Conservation (phyloP, 2,329 filamentous ascomycete species). For the Penicillium sp. region DNA sequence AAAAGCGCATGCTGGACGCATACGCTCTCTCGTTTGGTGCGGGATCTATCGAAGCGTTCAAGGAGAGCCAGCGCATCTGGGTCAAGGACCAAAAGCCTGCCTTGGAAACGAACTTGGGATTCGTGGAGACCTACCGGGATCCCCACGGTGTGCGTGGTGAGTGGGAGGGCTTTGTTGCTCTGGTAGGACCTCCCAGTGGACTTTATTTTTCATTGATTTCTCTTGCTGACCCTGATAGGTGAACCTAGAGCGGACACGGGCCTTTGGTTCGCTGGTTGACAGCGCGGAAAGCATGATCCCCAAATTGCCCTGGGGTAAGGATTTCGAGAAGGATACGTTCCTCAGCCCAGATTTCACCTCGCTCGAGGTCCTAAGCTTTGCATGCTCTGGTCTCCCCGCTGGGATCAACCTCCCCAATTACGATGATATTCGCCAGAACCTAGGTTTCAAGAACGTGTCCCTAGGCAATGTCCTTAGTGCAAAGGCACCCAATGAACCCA, state of each 20-base stretch:
- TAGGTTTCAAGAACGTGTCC: slow-evolving; percentile 71
- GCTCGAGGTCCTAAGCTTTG: slow-evolving; percentile 84
- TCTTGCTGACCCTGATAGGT: slow-evolving; percentile 49
- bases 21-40: slow-evolving; percentile 73
- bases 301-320: slow-evolving; percentile 79
- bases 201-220: background rate
- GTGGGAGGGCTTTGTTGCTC: slow-evolving; percentile 80
- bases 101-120: slow-evolving; percentile 78
- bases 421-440: slow-evolving; percentile 59
- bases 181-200: slow-evolving; percentile 33
- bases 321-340: slow-evolving; percentile 97
- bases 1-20: slow-evolving; percentile 69
- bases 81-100: slow-evolving; percentile 78
- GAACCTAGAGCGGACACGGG: slow-evolving; percentile 84
- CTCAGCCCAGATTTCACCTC: slow-evolving; percentile 94
- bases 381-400: slow-evolving; percentile 61
- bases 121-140: slow-evolving; percentile 83
- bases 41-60: slow-evolving; percentile 74
- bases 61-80: slow-evolving; percentile 77
- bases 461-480: slow-evolving; percentile 90
- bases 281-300: slow-evolving; percentile 81
- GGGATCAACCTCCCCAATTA: slow-evolving; percentile 60
- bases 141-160: slow-evolving; percentile 77
- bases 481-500: slow-evolving; percentile 86
- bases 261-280: slow-evolving; percentile 81